phyloP scores from a whole-genome alignment of 495 filamentous ascomycete species.

The Copromyces sp. region DNA sequence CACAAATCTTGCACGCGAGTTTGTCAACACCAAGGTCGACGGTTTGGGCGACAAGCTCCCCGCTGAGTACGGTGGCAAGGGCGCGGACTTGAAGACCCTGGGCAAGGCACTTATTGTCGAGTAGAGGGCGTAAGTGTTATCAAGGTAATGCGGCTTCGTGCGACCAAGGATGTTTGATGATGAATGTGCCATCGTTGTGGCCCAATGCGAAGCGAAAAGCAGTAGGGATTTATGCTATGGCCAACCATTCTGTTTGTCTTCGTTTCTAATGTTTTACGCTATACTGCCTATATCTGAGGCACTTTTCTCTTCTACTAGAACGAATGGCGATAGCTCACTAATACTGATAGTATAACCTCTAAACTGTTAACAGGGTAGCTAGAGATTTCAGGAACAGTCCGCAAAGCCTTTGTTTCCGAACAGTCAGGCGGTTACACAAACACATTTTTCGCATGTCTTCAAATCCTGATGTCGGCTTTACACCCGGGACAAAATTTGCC shows the following conservation, averaged over 20 bases:
- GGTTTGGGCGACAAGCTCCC: constrained; percentile 50
- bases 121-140: constrained; percentile 2
- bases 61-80: constrained; percentile 65
- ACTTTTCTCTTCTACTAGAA: neutral
- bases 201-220: neutral
- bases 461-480: neutral
- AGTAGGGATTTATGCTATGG: neutral
- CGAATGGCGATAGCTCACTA: neutral
- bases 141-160: neutral
- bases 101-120: constrained; percentile 24
- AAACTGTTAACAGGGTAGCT: neutral
- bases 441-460: neutral
- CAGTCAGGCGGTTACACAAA: neutral
- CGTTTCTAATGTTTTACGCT: neutral
- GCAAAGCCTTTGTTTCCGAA: neutral
- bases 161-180: neutral
- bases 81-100: constrained; percentile 31
- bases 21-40: constrained; percentile 34
- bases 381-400: neutral
- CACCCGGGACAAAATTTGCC: neutral
- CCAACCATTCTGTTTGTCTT: neutral
- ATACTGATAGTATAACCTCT: neutral
- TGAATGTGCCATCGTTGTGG: neutral
- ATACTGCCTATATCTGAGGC: neutral
- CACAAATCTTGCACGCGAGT: constrained; percentile 53